A percentile compares a stretch with the other conserved stretches of the same genome.
phyloP scores from a whole-genome alignment of 495 filamentous ascomycete genomes.

The Lasiosphaeria miniovina region DNA sequence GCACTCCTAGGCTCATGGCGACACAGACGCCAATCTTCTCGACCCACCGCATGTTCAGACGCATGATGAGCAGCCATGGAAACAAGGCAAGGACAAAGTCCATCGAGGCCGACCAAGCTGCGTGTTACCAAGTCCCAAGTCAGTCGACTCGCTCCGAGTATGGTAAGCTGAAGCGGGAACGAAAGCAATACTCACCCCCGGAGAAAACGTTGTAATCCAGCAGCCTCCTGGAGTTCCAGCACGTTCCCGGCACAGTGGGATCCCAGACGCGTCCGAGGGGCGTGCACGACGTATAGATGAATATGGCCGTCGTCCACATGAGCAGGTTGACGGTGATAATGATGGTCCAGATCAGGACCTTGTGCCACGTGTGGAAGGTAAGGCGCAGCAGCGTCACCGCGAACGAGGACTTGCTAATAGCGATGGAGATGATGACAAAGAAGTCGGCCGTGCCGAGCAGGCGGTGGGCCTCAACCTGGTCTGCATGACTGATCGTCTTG shows the following conservation, averaged over 20 bases:
- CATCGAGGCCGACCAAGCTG: constrained; percentile 14
- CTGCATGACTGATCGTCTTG: not conserved
- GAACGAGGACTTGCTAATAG: constrained; percentile 10
- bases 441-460: not conserved
- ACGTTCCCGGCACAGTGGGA: not conserved
- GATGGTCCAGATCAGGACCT: constrained; percentile 10
- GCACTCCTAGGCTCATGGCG: constrained; percentile 24
- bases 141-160: not conserved
- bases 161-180: not conserved
- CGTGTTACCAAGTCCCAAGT: not conserved
- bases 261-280: not conserved
- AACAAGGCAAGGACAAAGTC: constrained; percentile 19
- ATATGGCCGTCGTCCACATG: not conserved
- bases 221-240: not conserved
- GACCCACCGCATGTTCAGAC: constrained; percentile 17
- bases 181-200: not conserved
- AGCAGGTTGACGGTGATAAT: constrained; percentile 14
- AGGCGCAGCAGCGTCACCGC: constrained; percentile 18
- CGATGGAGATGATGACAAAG: not conserved
- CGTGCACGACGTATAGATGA: not conserved
- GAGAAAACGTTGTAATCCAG: not conserved
- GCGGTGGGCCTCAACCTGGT: not conserved
- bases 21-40: constrained; percentile 23
- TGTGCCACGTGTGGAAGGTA: constrained; percentile 5
- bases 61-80: constrained; percentile 20